Conservation (phyloP, 2,329 filamentous ascomycete species). For the Paecilomyces sp. region DNA sequence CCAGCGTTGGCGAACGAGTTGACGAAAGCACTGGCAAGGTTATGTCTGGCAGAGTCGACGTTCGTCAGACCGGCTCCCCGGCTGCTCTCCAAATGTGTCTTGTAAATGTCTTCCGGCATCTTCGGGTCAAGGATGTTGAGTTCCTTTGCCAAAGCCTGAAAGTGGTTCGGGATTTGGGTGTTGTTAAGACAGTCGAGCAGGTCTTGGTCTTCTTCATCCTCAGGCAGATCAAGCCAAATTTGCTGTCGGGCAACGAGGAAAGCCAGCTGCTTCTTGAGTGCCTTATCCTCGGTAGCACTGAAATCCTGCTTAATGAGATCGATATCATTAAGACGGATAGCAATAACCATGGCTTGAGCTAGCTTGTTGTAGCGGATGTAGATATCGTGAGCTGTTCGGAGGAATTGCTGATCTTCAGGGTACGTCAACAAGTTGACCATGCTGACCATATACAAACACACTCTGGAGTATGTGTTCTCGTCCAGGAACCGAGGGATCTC, state of each 20-base stretch:
- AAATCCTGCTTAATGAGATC: constrained; percentile 79
- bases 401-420: constrained; percentile 92
- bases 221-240: constrained; percentile 67
- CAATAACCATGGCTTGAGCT: constrained; percentile 86
- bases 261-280: constrained; percentile 85
- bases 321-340: constrained; percentile 84
- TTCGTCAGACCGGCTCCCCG: constrained; percentile 90
- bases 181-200: constrained; percentile 82
- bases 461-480: constrained; percentile 84
- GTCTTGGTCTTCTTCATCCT: constrained; percentile 63
- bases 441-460: constrained; percentile 96
- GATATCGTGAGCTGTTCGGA: constrained; percentile 85
- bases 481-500: constrained; percentile 83
- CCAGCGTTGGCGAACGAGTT: constrained; percentile 97
- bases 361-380: constrained; percentile 91
- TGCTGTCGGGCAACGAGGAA: constrained; percentile 89
- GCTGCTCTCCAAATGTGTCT: constrained; percentile 94
- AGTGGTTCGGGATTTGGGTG: constrained; percentile 79
- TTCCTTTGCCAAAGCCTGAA: constrained; percentile 89
- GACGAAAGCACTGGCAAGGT: constrained; percentile 90
- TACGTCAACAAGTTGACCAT: constrained; percentile 98
- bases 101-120: constrained; percentile 97
- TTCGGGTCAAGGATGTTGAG: constrained; percentile 96
- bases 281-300: constrained; percentile 68
- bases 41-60: constrained; percentile 90